These are phyloP conservation scores for Phytophthora multivora DNA, from an alignment of 352 stramenopile genomes.

Conservation along the genomic window DNA sequence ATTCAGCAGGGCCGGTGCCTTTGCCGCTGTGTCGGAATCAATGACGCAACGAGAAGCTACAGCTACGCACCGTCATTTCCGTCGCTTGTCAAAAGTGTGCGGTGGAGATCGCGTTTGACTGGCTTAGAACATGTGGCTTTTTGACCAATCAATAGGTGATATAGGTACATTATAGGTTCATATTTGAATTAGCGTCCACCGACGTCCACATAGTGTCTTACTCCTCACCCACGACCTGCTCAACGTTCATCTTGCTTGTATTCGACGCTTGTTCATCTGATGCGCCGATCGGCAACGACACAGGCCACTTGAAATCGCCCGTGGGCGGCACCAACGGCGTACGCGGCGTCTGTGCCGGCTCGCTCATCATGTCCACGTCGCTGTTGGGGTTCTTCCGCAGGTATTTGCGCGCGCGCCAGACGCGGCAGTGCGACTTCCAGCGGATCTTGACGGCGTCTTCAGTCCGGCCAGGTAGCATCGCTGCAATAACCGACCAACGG, in stretches of 20 bases:
- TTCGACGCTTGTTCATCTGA: slow-evolving; percentile 30
- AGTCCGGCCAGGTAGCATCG: slow-evolving; percentile 84
- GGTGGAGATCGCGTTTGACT: slow-evolving; percentile 8
- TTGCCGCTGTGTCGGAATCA: slow-evolving; percentile 10
- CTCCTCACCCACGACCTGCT: slow-evolving; percentile 17
- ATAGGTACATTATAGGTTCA: slow-evolving; percentile 40
- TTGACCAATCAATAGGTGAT: slow-evolving; percentile 17
- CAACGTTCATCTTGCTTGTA: slow-evolving; percentile 15
- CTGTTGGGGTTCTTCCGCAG: slow-evolving; percentile 65
- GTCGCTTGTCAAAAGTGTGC: slow-evolving; percentile 11
- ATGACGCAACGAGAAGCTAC: slow-evolving; percentile 1
- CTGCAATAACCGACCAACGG: slow-evolving; percentile 91
- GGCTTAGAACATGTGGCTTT: slow-evolving; percentile 4
- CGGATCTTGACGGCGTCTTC: slow-evolving; percentile 94
- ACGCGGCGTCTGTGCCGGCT: slow-evolving; percentile 33
- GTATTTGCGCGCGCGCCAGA: slow-evolving; percentile 85
- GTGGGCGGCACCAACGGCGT: slow-evolving; percentile 36
- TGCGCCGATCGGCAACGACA: slow-evolving; percentile 10
- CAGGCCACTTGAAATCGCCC: slow-evolving; percentile 33
- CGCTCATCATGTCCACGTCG: slow-evolving; percentile 39
- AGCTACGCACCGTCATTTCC: slow-evolving; percentile 23
- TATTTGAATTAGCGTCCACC: slow-evolving; percentile 31
- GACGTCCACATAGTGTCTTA: slow-evolving; percentile 25
- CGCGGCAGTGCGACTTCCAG: slow-evolving; percentile 90
- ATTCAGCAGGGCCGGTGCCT: not conserved